Evolutionary conservation across 2,329 filamentous ascomycete species (phyloP).

Genomic region (Diaporthe sp.): DNA sequence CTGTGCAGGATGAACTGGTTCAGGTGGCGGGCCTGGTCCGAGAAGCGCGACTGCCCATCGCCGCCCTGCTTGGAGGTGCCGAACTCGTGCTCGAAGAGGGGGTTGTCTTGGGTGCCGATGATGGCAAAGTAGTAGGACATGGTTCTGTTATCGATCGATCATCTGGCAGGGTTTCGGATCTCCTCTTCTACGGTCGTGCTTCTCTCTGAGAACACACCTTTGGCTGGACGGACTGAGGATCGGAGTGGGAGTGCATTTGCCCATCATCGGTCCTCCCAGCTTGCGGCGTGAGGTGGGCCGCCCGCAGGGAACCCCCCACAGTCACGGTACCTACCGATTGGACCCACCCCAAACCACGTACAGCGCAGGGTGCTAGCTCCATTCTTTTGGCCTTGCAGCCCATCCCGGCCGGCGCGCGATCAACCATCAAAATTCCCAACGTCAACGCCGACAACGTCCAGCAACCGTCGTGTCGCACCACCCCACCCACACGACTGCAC

Average conservation of each 20-base stretch:
- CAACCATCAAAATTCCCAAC: constrained; percentile 24
- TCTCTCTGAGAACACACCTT: not conserved
- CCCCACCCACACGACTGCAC: not conserved
- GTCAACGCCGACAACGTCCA: constrained; percentile 14
- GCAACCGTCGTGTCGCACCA: not conserved
- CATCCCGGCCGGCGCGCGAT: constrained; percentile 27
- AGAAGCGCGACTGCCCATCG: constrained; percentile 91
- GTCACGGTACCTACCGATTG: constrained; percentile 34
- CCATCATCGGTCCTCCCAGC: not conserved
- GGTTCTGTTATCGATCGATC: constrained; percentile 52
- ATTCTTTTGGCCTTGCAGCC: not conserved
- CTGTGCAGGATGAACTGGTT: constrained; percentile 98
- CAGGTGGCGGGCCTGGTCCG: constrained; percentile 89
- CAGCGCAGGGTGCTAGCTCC: constrained; percentile 21
- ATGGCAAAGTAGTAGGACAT: constrained; percentile 99
- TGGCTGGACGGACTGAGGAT: not conserved
- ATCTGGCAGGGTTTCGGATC: constrained; percentile 30
- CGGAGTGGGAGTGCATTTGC: not conserved
- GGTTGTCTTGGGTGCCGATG: constrained; percentile 94
- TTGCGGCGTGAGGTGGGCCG: constrained; percentile 24
- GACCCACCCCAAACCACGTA: constrained; percentile 10
- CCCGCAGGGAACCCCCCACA: constrained; percentile 2
- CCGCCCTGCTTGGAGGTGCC: constrained; percentile 96
- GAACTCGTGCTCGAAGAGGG: constrained; percentile 96
- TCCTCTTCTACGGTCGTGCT: not conserved